Evolutionary conservation across 164 flowering plant genomes (phyloP).

Genomic region (Dillenia turbinata): DNA sequence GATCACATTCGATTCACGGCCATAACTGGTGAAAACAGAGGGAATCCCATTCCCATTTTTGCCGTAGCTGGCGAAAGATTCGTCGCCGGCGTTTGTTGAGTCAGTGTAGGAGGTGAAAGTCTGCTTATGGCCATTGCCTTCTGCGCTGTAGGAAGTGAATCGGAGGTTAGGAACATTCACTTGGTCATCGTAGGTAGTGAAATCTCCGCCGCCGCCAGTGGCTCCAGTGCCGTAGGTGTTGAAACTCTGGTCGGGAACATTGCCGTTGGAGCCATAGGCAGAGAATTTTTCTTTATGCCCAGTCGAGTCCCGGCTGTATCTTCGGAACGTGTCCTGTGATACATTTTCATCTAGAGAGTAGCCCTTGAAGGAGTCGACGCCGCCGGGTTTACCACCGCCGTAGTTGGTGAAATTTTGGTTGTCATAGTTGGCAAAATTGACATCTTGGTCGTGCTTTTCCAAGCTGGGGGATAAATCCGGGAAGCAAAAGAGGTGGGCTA

Average conservation of each 20-base stretch:
- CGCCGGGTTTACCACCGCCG: constrained; percentile 43
- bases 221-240: constrained; percentile 47
- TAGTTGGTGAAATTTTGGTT: constrained; percentile 76
- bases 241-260: constrained; percentile 56
- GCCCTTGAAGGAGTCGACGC: constrained; percentile 63
- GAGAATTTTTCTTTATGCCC: constrained; percentile 58
- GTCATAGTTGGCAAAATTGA: constrained; percentile 36
- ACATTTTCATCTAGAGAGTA: constrained; percentile 60
- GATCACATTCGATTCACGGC: constrained; percentile 40
- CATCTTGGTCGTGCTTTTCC: constrained; percentile 38
- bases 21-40: constrained; percentile 43
- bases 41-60: constrained; percentile 40
- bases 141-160: constrained; percentile 53
- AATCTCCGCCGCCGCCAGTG: constrained; percentile 64
- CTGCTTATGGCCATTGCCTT: constrained; percentile 38
- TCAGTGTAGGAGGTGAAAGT: constrained; percentile 45
- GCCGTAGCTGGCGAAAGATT: constrained; percentile 56
- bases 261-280: constrained; percentile 50
- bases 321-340: constrained; percentile 42
- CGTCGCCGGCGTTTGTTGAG: constrained; percentile 53
- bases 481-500: constrained; percentile 77
- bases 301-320: constrained; percentile 49
- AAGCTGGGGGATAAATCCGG: constrained; percentile 46
- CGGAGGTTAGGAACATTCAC: constrained; percentile 62
- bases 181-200: constrained; percentile 38